Base-by-base conservation (phyloP, 768 basidiomycete genomes). In the Crassisporium funariophilum region DNA sequence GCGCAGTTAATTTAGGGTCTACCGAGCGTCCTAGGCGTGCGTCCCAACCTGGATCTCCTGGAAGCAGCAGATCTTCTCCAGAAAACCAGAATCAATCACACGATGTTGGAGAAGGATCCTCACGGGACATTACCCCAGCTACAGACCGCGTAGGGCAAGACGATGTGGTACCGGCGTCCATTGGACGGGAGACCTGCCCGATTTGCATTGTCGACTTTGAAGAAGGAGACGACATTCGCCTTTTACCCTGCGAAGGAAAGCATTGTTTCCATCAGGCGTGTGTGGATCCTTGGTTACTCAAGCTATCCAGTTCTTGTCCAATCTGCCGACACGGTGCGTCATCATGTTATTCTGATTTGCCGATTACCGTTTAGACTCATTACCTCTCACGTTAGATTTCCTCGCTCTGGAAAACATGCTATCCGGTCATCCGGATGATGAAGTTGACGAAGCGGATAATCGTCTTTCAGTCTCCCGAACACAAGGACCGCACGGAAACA, bases 151-250 rank as follows among this genome's bases (percentile, higher is more conserved):
- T 24, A 38, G 44, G 36, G 25, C 49, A 57, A 19, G 68, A 72
- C 44, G 75, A 77, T 27, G 64, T 79, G 12, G 73, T 81, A 41
- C 86, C 84, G 1, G 81, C 76, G 29, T 75, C 79, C 11, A 89
- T 91, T 25, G 88, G 88, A 4, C 78, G 81, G 29, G 88, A 93
- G 65, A 91, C 86, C 10, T 98, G 95, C 69, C 94, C 95, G 4
- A 98, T 98, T 50, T 98, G 95, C 65, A 86, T 98, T 49, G 76
- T 91, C 35, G 93, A 95, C 56, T 98, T 98, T 58, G 89, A 94
- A 63, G 87, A 90, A 50, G 95, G 93, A 1, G 95, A 98, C 58
- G 91, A 95, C 63, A 68, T 97, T 11, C 84, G 95, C 17, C 78
- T 95, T 31, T 68, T 98, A 38, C 95, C 94, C 1, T 98, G 95